phyloP scores from a whole-genome alignment of 306 rosid genomes.

The Ochetophila trinervis region DNA sequence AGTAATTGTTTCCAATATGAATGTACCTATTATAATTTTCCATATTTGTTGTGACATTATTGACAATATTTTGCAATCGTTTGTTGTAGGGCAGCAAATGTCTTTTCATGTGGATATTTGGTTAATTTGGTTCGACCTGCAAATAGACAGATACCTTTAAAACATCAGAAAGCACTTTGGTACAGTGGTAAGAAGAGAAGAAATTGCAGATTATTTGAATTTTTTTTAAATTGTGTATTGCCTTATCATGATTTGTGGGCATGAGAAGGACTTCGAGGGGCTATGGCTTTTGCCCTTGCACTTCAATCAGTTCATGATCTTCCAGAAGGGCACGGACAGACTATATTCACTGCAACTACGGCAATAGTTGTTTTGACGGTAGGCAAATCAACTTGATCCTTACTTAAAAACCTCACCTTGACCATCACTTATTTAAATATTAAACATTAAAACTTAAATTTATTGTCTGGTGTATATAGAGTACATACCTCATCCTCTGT shows the following conservation, averaged over 20 bases:
- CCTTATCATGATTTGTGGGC: constrained; percentile 21
- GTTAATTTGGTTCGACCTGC: constrained; percentile 86
- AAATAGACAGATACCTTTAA: constrained; percentile 70
- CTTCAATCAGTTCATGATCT: constrained; percentile 97
- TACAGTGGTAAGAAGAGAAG: constrained; percentile 71
- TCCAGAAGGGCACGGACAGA: constrained; percentile 99
- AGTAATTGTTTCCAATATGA: not conserved
- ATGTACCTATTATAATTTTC: not conserved
- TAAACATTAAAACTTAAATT: too few relatives aligned
- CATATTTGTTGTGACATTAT: constrained; percentile 17
- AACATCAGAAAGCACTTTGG: constrained; percentile 95
- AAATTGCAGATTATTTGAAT: constrained; percentile 17
- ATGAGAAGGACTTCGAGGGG: constrained; percentile 90
- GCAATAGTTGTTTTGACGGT: constrained; percentile 98
- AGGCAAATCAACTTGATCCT: constrained; percentile 30
- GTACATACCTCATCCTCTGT: not conserved
- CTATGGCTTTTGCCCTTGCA: constrained; percentile 99
- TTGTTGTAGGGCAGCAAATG: constrained; percentile 84
- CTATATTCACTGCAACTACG: constrained; percentile 95
- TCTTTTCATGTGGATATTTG: constrained; percentile 89
- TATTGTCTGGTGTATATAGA: not conserved
- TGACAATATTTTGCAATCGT: constrained; percentile 20
- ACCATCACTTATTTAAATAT: not conserved
- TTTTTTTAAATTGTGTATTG: not conserved
- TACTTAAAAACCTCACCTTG: not conserved